Evolutionary conservation across 495 filamentous ascomycete species (phyloP).

Genomic region (Cetradonia linearis): DNA sequence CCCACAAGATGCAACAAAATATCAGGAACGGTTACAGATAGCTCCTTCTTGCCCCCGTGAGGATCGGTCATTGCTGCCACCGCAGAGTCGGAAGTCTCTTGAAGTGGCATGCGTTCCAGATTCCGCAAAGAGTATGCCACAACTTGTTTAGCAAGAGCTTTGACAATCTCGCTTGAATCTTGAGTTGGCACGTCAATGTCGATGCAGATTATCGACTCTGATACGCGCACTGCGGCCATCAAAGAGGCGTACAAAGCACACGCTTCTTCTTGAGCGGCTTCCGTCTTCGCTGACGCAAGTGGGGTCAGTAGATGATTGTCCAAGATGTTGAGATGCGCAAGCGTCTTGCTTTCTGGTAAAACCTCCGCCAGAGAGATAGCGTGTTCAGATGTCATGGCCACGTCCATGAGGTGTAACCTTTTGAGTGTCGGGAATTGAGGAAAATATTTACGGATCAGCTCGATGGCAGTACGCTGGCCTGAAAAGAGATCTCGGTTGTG

Average conservation of each 20-base stretch:
- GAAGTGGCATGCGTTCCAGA: conserved; percentile 49
- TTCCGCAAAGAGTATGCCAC: conserved; percentile 89
- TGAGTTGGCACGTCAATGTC: conserved; percentile 80
- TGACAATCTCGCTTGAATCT: conserved; percentile 77
- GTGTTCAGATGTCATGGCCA: conserved; percentile 75
- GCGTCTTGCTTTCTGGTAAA: conserved; percentile 67
- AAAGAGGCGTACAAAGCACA: conserved; percentile 89
- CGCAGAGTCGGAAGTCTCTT: conserved; percentile 29
- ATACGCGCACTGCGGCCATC: conserved; percentile 79
- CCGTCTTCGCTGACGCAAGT: conserved; percentile 57
- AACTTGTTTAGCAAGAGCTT: conserved; percentile 84
- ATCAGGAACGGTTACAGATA: conserved; percentile 45
- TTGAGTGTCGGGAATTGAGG: conserved; percentile 72
- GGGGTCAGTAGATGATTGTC: conserved; percentile 66
- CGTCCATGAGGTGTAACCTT: conserved; percentile 78
- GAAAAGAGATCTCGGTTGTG: conserved; percentile 79
- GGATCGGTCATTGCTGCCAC: conserved; percentile 39
- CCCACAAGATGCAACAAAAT: conserved; percentile 60
- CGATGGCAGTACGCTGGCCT: conserved; percentile 60
- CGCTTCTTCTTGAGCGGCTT: conserved; percentile 77
- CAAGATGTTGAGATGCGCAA: conserved; percentile 81
- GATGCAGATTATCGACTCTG: conserved; percentile 71
- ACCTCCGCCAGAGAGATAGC: conserved; percentile 83
- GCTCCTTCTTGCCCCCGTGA: conserved; percentile 34
- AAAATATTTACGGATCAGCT: conserved; percentile 68